Evolutionary conservation across 352 stramenopile species (phyloP).

Genomic region (Phytophthora pini): DNA sequence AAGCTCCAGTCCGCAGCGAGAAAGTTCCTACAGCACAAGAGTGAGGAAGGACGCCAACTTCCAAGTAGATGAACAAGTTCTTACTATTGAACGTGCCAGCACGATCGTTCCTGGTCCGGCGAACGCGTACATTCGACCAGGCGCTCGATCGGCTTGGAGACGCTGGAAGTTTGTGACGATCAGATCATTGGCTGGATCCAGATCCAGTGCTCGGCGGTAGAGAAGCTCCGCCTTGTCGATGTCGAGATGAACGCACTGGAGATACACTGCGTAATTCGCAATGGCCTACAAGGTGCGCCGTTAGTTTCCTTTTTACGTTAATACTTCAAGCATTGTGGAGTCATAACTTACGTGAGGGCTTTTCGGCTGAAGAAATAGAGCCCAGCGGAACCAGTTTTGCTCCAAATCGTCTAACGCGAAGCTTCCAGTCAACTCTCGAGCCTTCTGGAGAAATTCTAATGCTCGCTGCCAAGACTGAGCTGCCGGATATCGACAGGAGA

Average conservation of each 20-base stretch:
- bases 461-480: constrained; percentile 61
- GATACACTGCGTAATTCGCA: constrained; percentile 67
- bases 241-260: constrained; percentile 62
- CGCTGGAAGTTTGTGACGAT: constrained; percentile 70
- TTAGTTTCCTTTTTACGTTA: no score
- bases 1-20: constrained; percentile 5
- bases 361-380: constrained; percentile 60
- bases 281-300: constrained; percentile 42
- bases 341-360: constrained; percentile 49
- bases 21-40: constrained; percentile 19
- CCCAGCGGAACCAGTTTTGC: constrained; percentile 67
- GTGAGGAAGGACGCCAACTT: neutral
- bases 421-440: constrained; percentile 10
- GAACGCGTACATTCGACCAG: constrained; percentile 53
- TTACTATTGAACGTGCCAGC: constrained; percentile 46
- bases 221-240: constrained; percentile 72
- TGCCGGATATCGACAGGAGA: constrained; percentile 65
- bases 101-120: constrained; percentile 61
- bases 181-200: constrained; percentile 52
- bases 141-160: constrained; percentile 57
- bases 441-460: constrained; percentile 43
- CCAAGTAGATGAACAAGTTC: neutral
- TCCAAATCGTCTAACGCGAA: constrained; percentile 47
- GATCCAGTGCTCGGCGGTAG: constrained; percentile 68
- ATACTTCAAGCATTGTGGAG: neutral